Conservation (phyloP, 768 basidiomycete species). For the Auricularia auricula-judae region DNA sequence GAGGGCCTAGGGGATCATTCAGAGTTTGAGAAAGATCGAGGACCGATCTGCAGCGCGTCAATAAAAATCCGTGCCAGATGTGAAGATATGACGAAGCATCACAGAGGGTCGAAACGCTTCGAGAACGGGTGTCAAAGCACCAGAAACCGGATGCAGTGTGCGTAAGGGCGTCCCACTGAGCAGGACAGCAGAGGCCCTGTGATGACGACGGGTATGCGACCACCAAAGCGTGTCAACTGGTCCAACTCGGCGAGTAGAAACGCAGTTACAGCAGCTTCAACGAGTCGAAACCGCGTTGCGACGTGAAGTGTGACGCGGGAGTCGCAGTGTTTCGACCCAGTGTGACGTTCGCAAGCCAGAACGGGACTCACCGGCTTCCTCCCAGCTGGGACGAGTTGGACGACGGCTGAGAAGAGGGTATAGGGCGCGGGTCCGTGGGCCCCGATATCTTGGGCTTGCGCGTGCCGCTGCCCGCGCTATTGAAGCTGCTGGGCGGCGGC, state of each 20-base stretch:
- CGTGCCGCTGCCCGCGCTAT: background rate
- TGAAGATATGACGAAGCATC: constrained; percentile 4
- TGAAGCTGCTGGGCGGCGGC: background rate
- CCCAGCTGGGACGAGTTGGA: constrained; percentile 25
- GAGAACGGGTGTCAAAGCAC: no score
- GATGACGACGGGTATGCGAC: no score
- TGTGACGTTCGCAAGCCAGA: background rate
- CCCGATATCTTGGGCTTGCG: constrained; percentile 74
- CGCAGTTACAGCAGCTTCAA: no score
- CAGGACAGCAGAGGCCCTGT: no score
- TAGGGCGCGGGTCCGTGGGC: constrained; percentile 73
- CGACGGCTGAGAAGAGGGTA: constrained; percentile 16
- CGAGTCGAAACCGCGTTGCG: no score
- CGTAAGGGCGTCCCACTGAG: no score
- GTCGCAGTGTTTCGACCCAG: no score
- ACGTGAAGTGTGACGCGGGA: no score
- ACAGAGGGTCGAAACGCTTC: constrained; percentile 1
- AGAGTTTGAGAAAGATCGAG: constrained; percentile 42
- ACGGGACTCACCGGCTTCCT: constrained; percentile 38
- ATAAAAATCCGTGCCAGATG: constrained; percentile 6
- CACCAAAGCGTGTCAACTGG: no score
- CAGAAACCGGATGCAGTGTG: no score
- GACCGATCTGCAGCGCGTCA: constrained; percentile 39
- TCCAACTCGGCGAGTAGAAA: no score
- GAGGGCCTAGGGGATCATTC: constrained; percentile 11